These are phyloP conservation scores for Clarkia xantiana DNA, from an alignment of 345 rosid genomes.

Conservation along the genomic window DNA sequence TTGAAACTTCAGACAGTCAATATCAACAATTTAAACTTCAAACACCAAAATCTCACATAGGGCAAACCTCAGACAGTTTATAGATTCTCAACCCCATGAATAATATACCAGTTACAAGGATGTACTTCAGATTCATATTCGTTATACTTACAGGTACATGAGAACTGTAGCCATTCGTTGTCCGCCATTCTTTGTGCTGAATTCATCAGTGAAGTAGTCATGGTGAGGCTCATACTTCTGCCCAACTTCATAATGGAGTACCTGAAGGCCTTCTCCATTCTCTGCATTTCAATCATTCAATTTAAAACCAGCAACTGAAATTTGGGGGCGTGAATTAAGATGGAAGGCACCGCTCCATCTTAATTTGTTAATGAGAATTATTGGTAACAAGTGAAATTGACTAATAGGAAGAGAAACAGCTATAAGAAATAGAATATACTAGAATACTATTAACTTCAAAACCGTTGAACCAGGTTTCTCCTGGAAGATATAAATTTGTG, in stretches of 20 bases:
- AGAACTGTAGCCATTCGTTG: too few relatives aligned
- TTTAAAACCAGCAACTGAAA: too few relatives aligned
- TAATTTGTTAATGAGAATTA: too few relatives aligned
- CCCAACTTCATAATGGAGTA: conserved; percentile 86
- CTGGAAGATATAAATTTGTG: too few relatives aligned
- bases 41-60: too few relatives aligned
- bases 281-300: conserved; percentile 22
- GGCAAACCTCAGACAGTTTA: too few relatives aligned
- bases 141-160: conserved; percentile 53
- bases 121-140: too few relatives aligned
- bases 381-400: too few relatives aligned
- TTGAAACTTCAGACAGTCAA: too few relatives aligned
- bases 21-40: too few relatives aligned
- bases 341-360: not conserved
- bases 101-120: not conserved
- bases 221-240: conserved; percentile 88
- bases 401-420: too few relatives aligned
- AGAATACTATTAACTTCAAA: not conserved
- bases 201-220: conserved; percentile 85
- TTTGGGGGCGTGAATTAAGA: not conserved
- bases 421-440: not conserved
- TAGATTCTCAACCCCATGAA: too few relatives aligned
- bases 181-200: conserved; percentile 12
- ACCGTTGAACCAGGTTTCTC: not conserved
- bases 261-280: conserved; percentile 89